Conservation (phyloP, 805 yeast genomes). For the Lipomyces sp. region DNA sequence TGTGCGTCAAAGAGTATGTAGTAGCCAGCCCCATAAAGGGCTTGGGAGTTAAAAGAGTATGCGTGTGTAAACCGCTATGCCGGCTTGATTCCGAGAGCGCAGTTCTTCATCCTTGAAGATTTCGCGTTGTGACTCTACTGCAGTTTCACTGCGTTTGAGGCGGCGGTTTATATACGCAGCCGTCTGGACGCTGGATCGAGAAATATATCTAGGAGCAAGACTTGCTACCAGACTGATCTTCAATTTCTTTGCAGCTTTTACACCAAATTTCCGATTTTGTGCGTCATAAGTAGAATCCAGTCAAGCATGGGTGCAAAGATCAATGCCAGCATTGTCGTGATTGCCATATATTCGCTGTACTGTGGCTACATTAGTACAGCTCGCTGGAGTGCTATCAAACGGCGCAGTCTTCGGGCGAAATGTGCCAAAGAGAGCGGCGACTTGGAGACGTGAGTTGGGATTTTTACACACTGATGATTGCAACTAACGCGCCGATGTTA, state of each 20-base stretch:
- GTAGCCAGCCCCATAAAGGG: too few species aligned
- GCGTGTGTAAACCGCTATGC: neutral
- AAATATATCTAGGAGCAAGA: neutral
- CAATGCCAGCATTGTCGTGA: slow-evolving; percentile 19
- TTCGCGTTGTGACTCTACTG: neutral
- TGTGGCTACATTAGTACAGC: slow-evolving; percentile 23
- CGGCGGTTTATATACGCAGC: neutral
- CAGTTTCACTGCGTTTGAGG: neutral
- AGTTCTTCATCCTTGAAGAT: neutral
- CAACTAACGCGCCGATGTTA: neutral
- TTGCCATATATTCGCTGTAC: slow-evolving; percentile 26
- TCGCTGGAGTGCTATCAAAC: slow-evolving; percentile 21
- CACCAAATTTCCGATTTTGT: neutral
- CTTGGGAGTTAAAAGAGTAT: neutral
- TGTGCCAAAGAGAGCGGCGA: slow-evolving; percentile 22
- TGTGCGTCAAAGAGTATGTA: too few species aligned
- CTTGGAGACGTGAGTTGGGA: slow-evolving; percentile 22
- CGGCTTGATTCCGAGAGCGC: neutral
- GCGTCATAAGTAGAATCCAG: neutral
- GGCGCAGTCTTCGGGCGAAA: slow-evolving; percentile 24
- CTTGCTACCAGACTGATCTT: neutral
- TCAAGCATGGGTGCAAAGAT: slow-evolving; percentile 16
- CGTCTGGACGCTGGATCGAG: neutral
- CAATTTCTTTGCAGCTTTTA: neutral
- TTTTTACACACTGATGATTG: neutral